Conservation (phyloP, 805 yeast species). For the Suhomyces sp. region DNA sequence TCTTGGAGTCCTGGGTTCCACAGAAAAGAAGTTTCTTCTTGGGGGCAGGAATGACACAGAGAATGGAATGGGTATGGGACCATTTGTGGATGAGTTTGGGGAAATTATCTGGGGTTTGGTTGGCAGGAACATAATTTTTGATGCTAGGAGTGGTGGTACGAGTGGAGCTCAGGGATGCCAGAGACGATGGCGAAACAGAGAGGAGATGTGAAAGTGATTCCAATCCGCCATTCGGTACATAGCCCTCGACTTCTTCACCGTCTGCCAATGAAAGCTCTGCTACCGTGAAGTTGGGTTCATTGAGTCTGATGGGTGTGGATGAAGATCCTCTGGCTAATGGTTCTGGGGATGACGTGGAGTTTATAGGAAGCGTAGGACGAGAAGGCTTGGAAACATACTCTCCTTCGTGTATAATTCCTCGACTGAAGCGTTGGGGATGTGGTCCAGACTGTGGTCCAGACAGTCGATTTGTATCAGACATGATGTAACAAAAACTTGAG, state of each 20-base stretch:
- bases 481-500: no score
- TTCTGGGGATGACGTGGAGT: slow-evolving; percentile 18
- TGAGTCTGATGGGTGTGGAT: slow-evolving; percentile 23
- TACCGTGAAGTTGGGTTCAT: slow-evolving; percentile 20
- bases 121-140: background rate
- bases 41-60: slow-evolving; percentile 68
- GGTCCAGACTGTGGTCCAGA: background rate
- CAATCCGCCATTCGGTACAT: no score
- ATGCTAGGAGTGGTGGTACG: background rate
- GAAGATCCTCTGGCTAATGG: slow-evolving; percentile 12
- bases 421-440: background rate
- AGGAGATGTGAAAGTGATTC: no score
- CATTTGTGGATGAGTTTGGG: slow-evolving; percentile 56
- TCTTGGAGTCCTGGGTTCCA: slow-evolving; percentile 86
- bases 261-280: slow-evolving; percentile 8
- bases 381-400: slow-evolving; percentile 29
- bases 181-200: slow-evolving; percentile 2
- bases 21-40: slow-evolving; percentile 63
- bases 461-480: slow-evolving; percentile 3
- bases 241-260: background rate
- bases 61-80: slow-evolving; percentile 69
- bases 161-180: slow-evolving; percentile 5
- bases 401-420: slow-evolving; percentile 32
- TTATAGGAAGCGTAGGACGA: slow-evolving; percentile 29
- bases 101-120: background rate